phyloP scores from a whole-genome alignment of 1,284 basidiomycete species.

The Coniophora puteana region DNA sequence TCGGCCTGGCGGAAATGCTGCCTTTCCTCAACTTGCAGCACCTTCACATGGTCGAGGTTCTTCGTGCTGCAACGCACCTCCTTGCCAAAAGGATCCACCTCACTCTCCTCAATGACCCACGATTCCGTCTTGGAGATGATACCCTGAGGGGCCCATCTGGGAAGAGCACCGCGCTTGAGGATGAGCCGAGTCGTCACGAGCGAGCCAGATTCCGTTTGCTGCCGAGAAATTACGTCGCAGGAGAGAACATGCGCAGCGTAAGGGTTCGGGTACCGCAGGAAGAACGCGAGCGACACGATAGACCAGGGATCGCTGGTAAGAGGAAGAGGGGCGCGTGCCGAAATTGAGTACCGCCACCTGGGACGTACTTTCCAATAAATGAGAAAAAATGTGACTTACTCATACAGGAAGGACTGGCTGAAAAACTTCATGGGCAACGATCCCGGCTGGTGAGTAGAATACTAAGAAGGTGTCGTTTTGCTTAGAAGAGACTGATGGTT shows the following conservation, averaged over 20 bases:
- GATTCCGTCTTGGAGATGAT: conserved; percentile 73
- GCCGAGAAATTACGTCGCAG: conserved; percentile 90
- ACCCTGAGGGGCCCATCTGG: conserved; percentile 86
- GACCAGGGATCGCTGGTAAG: conserved; percentile 81
- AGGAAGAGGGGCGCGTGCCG: too few species aligned
- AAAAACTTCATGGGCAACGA: conserved; percentile 73
- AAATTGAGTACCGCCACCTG: background rate
- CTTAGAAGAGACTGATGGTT: too few species aligned
- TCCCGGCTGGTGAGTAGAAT: too few species aligned
- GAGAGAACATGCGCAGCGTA: conserved; percentile 92
- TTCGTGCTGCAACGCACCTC: conserved; percentile 68
- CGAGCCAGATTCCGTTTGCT: conserved; percentile 65
- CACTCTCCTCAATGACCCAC: conserved; percentile 90
- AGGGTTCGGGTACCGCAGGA: conserved; percentile 96
- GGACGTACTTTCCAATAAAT: background rate
- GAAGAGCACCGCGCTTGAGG: conserved; percentile 86
- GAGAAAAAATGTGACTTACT: conserved; percentile 45
- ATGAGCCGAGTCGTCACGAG: conserved; percentile 90
- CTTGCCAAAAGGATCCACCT: conserved; percentile 77
- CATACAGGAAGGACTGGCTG: conserved; percentile 76
- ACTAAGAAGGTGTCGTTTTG: too few species aligned
- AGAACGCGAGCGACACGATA: conserved; percentile 90
- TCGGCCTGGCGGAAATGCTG: conserved; percentile 58
- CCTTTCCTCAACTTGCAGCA: conserved; percentile 77
- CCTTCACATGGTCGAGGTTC: conserved; percentile 82